Percentiles rank a stretch among this genome's conserved stretches.
phyloP scores from a whole-genome alignment of 2,329 filamentous ascomycete genomes.

The Penicillium sp. region DNA sequence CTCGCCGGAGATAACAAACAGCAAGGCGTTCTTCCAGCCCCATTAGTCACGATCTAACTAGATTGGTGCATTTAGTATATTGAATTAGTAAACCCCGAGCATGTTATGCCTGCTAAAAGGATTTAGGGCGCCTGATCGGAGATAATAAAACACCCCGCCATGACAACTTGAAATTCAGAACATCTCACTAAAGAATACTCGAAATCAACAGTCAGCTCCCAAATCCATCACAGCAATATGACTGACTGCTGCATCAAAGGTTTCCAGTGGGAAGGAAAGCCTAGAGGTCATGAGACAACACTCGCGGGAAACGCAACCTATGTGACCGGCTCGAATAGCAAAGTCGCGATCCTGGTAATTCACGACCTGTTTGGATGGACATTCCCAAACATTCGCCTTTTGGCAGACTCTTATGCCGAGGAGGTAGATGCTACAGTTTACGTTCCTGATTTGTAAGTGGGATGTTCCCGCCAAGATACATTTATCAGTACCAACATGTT shows the following conservation, averaged over 20 bases:
- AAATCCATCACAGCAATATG: constrained; percentile 14
- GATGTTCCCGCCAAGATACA: neutral
- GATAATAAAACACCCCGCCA: too few species aligned
- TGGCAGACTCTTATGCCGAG: constrained; percentile 53
- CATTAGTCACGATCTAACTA: neutral
- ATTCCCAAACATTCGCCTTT: constrained; percentile 49
- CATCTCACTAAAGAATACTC: too few species aligned
- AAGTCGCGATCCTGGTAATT: constrained; percentile 43
- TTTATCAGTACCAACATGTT: neutral
- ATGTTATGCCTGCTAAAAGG: too few species aligned
- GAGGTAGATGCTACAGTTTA: constrained; percentile 54
- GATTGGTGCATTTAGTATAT: neutral
- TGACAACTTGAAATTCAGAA: too few species aligned
- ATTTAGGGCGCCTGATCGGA: too few species aligned
- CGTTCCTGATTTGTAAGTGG: constrained; percentile 38
- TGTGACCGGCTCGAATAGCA: constrained; percentile 39
- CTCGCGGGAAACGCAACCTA: constrained; percentile 42
- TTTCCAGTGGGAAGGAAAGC: constrained; percentile 49
- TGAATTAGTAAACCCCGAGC: too few species aligned
- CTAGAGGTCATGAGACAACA: constrained; percentile 37
- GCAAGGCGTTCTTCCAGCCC: neutral
- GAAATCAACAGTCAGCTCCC: too few species aligned
- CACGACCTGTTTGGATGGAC: constrained; percentile 50
- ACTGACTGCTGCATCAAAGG: constrained; percentile 31
- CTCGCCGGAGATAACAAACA: neutral